Base-by-base conservation (phyloP, 805 yeast genomes). In the Blastobotrys terrestris region DNA sequence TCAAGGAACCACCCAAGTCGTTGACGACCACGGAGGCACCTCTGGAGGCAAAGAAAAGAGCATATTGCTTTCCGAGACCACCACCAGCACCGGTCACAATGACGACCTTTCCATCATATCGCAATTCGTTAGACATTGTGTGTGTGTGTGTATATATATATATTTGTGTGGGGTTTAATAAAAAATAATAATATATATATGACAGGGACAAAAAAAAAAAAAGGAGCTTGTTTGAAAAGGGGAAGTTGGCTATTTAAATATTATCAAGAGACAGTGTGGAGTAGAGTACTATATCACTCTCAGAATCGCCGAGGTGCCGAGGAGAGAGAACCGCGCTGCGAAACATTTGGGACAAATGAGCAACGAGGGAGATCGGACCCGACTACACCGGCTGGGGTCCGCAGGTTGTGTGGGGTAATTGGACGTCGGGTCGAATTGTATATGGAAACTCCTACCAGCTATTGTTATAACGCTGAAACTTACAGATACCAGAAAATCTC, bases 51-150 rank as follows among this genome's bases (percentile, higher is more conserved):
- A 78, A 92, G 61, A 85, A 89, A 31, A 89, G 72, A 3, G 97
- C 95, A 70, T 92, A 92, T 48, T 82, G 82, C 63, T 78, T 86
- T 20, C 99, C 99, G 45, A 92, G 78, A 16, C 98, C 99, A 60
- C 97, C 98, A 58, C 99, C 99, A 47, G 97, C 94, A 35, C 99
- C 99, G 48, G 97, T 92, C 67, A 92, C 83, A 53, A 92, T 82
- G 35, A 92, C 97, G 44, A 92, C 97, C 68, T 86, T 84, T 62
- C 83, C 89, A 63, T 87, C 85, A 64, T 84, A 88, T 39, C 75
- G 65, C 21, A 84, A 66, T 46, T 66, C 60, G n/a, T 19, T 22
- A 49, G 61, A 44, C 69, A 64, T 65, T 48, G 45, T 54, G 31
- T 46, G 21, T 48, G 18, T 48, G 45, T 54, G 31, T 46, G 21